Percentiles rank a stretch among this genome's conserved stretches.
These are phyloP conservation scores for Bipolaris sorokiniana DNA, from an alignment of 2,329 filamentous ascomycete species.

Conservation along the genomic window DNA sequence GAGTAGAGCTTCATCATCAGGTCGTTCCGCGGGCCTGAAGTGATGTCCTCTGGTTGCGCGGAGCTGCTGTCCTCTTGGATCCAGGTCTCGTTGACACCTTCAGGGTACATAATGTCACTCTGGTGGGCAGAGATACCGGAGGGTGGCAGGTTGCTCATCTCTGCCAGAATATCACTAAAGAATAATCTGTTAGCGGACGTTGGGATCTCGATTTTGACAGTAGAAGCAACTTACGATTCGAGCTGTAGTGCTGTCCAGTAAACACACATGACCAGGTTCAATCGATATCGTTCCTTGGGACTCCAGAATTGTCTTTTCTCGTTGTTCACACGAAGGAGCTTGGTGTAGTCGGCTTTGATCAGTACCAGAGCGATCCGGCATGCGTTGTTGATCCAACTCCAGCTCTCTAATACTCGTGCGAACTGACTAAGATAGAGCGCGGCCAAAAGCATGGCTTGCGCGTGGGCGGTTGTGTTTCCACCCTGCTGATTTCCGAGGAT, in stretches of 20 bases:
- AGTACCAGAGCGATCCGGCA: slow-evolving; percentile 71
- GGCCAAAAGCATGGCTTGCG: slow-evolving; percentile 83
- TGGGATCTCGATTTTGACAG: background rate
- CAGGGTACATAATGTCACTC: slow-evolving; percentile 69
- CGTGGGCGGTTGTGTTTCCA: slow-evolving; percentile 79
- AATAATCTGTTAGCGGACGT: slow-evolving; percentile 16
- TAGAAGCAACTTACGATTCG: slow-evolving; percentile 67
- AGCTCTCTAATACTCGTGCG: slow-evolving; percentile 85
- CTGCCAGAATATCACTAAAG: slow-evolving; percentile 85
- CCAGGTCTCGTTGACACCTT: slow-evolving; percentile 57
- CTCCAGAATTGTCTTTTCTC: slow-evolving; percentile 21
- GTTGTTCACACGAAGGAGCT: slow-evolving; percentile 33
- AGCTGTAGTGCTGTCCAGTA: slow-evolving; percentile 96
- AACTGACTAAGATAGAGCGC: slow-evolving; percentile 90
- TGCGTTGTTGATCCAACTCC: slow-evolving; percentile 69
- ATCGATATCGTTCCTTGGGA: slow-evolving; percentile 38
- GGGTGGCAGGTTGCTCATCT: slow-evolving; percentile 68
- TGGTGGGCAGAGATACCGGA: slow-evolving; percentile 66
- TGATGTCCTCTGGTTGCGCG: slow-evolving; percentile 14
- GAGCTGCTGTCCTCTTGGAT: slow-evolving; percentile 22
- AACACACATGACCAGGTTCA: slow-evolving; percentile 62
- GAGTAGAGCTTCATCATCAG: slow-evolving; percentile 63
- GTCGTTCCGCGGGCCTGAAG: slow-evolving; percentile 42
- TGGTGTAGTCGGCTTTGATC: slow-evolving; percentile 64
- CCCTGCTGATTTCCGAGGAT: slow-evolving; percentile 84